These are phyloP conservation scores for Serendipita indica DNA, from an alignment of 768 basidiomycete genomes.

Conservation along the genomic window DNA sequence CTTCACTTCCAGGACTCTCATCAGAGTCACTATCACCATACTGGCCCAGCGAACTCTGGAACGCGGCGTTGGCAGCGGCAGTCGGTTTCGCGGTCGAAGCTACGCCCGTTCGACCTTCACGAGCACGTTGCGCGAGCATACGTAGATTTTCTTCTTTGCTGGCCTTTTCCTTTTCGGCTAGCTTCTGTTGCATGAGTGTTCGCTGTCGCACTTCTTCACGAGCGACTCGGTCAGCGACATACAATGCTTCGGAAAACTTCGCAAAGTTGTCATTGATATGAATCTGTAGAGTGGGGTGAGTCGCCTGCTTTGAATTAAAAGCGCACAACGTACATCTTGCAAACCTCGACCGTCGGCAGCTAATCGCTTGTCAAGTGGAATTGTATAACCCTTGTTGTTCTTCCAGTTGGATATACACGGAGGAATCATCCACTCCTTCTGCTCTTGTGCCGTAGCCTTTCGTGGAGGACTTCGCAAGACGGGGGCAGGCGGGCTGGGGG, in stretches of 20 bases:
- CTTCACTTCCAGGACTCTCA: constrained; percentile 41
- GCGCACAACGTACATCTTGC: constrained; percentile 62
- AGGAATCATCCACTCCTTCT: constrained; percentile 99
- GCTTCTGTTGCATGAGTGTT: constrained; percentile 92
- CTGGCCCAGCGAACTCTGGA: constrained; percentile 63
- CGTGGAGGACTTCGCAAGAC: constrained; percentile 90
- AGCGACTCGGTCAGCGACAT: constrained; percentile 90
- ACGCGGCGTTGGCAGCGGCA: constrained; percentile 51
- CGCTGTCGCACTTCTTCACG: constrained; percentile 96
- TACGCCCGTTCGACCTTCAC: constrained; percentile 83
- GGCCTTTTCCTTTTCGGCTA: constrained; percentile 97
- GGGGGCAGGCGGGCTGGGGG: constrained; percentile 91
- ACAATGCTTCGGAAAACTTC: constrained; percentile 93
- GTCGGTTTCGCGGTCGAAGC: constrained; percentile 36
- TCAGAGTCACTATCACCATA: constrained; percentile 63
- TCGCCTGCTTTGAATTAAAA: background rate
- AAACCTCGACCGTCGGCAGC: constrained; percentile 97
- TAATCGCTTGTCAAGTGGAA: constrained; percentile 92
- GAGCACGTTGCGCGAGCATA: constrained; percentile 82
- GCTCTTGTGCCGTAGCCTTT: constrained; percentile 90
- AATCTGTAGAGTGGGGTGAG: constrained; percentile 35
- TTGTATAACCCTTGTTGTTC: constrained; percentile 99
- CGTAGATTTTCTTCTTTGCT: constrained; percentile 93
- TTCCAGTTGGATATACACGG: constrained; percentile 99
- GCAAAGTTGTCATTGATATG: constrained; percentile 99